Evolutionary conservation across 2,329 filamentous ascomycete genomes (phyloP).

Genomic region (Lomentospora prolificans): DNA sequence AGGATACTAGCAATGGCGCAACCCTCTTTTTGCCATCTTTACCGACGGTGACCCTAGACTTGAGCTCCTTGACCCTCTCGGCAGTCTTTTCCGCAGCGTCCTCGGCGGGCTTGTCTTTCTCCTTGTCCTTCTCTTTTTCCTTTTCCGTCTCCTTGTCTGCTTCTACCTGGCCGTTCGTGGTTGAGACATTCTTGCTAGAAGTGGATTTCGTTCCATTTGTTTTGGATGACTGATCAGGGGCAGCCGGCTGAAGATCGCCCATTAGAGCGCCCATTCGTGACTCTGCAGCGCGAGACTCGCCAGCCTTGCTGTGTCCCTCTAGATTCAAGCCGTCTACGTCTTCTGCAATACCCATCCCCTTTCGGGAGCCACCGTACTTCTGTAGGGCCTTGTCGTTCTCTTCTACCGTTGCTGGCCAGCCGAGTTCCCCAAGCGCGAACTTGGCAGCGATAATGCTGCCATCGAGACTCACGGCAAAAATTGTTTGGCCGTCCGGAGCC

Average conservation of each 20-base stretch:
- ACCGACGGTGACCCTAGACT: conserved; percentile 85
- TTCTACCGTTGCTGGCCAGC: conserved; percentile 73
- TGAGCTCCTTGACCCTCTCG: conserved; percentile 52
- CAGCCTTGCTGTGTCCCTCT: conserved; percentile 86
- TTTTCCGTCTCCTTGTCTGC: conserved; percentile 18
- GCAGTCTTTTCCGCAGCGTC: conserved; percentile 44
- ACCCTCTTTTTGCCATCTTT: conserved; percentile 97
- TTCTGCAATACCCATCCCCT: conserved; percentile 84
- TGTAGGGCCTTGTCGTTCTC: conserved; percentile 90
- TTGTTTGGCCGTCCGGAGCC: conserved; percentile 80
- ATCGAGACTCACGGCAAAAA: conserved; percentile 82
- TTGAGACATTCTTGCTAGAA: conserved; percentile 17
- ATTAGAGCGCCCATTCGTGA: conserved; percentile 97
- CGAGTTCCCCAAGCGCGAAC: conserved; percentile 81
- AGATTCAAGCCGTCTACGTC: conserved; percentile 80
- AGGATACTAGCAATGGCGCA: conserved; percentile 81
- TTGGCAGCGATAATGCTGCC: conserved; percentile 74
- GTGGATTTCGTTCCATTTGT: conserved; percentile 39
- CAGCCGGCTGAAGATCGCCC: conserved; percentile 61
- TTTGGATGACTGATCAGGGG: conserved; percentile 40
- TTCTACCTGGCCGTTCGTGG: conserved; percentile 29
- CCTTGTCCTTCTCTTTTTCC: conserved; percentile 19
- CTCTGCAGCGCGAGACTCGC: conserved; percentile 80
- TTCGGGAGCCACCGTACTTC: conserved; percentile 82
- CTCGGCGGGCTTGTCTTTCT: conserved; percentile 27